phyloP scores from a whole-genome alignment of 2,329 filamentous ascomycete species.

The Didymella pinodella region DNA sequence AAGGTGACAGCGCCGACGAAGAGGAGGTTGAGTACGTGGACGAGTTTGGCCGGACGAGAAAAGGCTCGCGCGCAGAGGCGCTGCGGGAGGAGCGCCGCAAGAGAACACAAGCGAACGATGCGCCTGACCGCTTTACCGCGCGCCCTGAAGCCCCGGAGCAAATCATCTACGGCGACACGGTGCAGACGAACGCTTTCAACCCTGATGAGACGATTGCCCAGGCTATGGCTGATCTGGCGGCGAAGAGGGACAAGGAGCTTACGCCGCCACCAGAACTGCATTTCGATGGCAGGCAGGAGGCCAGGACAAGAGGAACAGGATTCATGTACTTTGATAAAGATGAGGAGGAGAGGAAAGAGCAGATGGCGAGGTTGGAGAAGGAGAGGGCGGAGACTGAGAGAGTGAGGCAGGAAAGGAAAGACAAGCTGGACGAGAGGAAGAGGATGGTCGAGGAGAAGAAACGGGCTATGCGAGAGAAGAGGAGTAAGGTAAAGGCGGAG shows the following conservation, averaged over 20 bases:
- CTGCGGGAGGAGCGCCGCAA: slow-evolving; percentile 68
- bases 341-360: slow-evolving; percentile 68
- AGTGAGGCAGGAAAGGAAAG: slow-evolving; percentile 57
- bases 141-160: slow-evolving; percentile 71
- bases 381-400: slow-evolving; percentile 74
- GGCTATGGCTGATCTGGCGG: slow-evolving; percentile 80
- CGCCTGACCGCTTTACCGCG: slow-evolving; percentile 73
- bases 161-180: slow-evolving; percentile 83
- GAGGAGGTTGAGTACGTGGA: slow-evolving; percentile 88
- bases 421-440: slow-evolving; percentile 69
- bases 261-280: slow-evolving; percentile 83
- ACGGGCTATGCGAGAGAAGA: slow-evolving; percentile 67
- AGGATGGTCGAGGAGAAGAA: slow-evolving; percentile 67
- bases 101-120: slow-evolving; percentile 56
- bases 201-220: slow-evolving; percentile 69
- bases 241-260: slow-evolving; percentile 77
- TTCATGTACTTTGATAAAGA: slow-evolving; percentile 91
- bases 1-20: slow-evolving; percentile 50
- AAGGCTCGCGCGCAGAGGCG: slow-evolving; percentile 73
- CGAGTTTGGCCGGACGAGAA: slow-evolving; percentile 86
- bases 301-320: slow-evolving; percentile 85
- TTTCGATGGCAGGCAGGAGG: slow-evolving; percentile 85
- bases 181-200: slow-evolving; percentile 85
- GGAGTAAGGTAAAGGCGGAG: slow-evolving; percentile 72
- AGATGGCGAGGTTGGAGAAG: slow-evolving; percentile 78